phyloP scores from a whole-genome alignment of 176 grass and related monocot genomes.

The Oryza officinalis region DNA sequence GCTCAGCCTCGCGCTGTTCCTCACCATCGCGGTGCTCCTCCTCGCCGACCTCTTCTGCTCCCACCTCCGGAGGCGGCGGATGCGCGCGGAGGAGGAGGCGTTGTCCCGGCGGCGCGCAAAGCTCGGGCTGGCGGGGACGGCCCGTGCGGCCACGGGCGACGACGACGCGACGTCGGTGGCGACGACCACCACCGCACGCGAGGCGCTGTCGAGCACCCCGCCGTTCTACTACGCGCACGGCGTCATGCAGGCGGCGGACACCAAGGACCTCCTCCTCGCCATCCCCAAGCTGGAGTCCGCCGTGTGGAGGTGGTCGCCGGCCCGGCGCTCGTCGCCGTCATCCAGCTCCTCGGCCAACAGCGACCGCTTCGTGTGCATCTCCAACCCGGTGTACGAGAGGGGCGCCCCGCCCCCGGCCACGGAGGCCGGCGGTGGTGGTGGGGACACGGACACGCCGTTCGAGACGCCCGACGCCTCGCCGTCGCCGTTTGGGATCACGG shows the following conservation, averaged over 20 bases:
- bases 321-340: slow-evolving; percentile 28
- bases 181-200: slow-evolving; percentile 14
- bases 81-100: slow-evolving; percentile 1
- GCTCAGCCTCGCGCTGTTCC: slow-evolving; percentile 51
- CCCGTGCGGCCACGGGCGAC: not conserved
- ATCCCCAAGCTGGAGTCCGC: slow-evolving; percentile 54
- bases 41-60: slow-evolving; percentile 63
- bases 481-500: slow-evolving; percentile 35
- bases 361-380: slow-evolving; percentile 49
- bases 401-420: not conserved
- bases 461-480: slow-evolving; percentile 36
- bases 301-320: slow-evolving; percentile 52
- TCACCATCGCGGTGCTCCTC: slow-evolving; percentile 53
- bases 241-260: slow-evolving; percentile 44
- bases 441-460: slow-evolving; percentile 33
- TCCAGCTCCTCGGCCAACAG: slow-evolving; percentile 14
- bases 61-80: slow-evolving; percentile 34
- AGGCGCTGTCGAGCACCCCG: slow-evolving; percentile 47
- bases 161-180: slow-evolving; percentile 25
- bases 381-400: slow-evolving; percentile 59
- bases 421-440: not conserved
- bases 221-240: slow-evolving; percentile 63
- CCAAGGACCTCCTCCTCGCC: slow-evolving; percentile 57
- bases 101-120: slow-evolving; percentile 5
- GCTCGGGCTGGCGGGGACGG: not conserved